phyloP scores from a whole-genome alignment of 179 eudicot species.

The Beta lomatogona region DNA sequence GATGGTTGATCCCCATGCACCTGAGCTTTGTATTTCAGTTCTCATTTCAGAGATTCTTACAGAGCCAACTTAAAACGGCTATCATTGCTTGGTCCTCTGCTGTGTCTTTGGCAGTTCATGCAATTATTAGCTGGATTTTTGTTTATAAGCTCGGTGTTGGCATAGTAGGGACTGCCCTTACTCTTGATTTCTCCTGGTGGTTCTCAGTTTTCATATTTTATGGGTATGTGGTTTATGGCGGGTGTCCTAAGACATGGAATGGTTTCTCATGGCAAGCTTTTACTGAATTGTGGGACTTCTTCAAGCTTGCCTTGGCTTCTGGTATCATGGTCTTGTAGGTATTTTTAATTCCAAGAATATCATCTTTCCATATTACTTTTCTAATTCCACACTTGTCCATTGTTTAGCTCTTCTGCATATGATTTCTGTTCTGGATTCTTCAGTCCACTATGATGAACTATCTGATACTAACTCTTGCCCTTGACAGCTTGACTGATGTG shows the following conservation, averaged over 20 bases:
- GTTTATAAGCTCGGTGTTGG: conserved; percentile 38
- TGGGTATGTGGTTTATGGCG: conserved; percentile 38
- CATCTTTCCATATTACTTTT: not conserved
- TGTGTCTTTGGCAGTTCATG: conserved; percentile 31
- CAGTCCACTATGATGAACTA: not conserved
- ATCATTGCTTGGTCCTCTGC: conserved; percentile 42
- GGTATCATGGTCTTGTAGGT: conserved; percentile 47
- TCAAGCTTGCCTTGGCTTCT: conserved; percentile 40
- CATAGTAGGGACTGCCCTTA: conserved; percentile 35
- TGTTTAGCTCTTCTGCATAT: not conserved
- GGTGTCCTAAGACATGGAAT: conserved; percentile 43
- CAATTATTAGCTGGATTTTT: conserved; percentile 36
- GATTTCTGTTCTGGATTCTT: not conserved
- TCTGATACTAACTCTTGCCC: not conserved
- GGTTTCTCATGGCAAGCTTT: conserved; percentile 43
- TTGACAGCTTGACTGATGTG: not conserved
- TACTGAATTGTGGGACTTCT: conserved; percentile 39
- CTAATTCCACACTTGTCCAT: not conserved
- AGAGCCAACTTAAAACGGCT: conserved; percentile 37
- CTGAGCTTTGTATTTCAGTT: conserved; percentile 39
- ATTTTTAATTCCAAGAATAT: conserved; percentile 1
- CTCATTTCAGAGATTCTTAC: conserved; percentile 41
- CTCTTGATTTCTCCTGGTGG: conserved; percentile 40
- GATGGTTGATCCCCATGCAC: conserved; percentile 43
- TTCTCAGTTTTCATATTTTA: conserved; percentile 30